These are phyloP conservation scores for Cudoniella acicularis DNA, from an alignment of 495 filamentous ascomycete genomes.

Conservation along the genomic window DNA sequence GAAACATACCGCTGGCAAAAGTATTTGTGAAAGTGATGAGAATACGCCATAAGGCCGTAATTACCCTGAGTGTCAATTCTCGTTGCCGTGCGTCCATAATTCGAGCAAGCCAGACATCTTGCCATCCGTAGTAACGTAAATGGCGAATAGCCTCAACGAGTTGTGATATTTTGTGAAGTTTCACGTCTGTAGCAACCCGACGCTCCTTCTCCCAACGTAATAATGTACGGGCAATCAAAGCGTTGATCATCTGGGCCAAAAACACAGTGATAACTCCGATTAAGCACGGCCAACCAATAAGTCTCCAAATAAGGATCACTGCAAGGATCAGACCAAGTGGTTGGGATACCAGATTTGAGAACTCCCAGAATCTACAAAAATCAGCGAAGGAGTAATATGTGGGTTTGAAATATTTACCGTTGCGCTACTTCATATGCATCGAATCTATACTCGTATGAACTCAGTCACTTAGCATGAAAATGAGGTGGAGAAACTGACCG, in stretches of 20 bases:
- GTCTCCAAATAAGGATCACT: conserved; percentile 62
- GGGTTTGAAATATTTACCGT: conserved; percentile 14
- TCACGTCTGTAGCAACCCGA: conserved; percentile 62
- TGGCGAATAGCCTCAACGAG: conserved; percentile 83
- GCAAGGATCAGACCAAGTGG: conserved; percentile 68
- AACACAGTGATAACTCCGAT: conserved; percentile 64
- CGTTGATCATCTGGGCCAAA: conserved; percentile 61
- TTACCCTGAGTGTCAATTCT: conserved; percentile 63
- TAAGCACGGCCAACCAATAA: conserved; percentile 77
- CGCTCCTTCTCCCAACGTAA: conserved; percentile 61
- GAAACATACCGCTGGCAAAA: conserved; percentile 65
- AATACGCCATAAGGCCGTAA: conserved; percentile 57
- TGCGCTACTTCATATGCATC: conserved; percentile 85
- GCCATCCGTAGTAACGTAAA: conserved; percentile 85
- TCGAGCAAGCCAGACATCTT: conserved; percentile 68
- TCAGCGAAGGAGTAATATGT: conserved; percentile 14
- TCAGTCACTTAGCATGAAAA: conserved; percentile 2
- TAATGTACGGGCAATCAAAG: conserved; percentile 54
- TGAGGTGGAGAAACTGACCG: conserved; percentile 32
- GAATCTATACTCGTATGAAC: too few relatives aligned
- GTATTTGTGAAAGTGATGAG: conserved; percentile 58
- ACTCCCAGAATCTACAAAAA: conserved; percentile 66
- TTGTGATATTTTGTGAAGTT: conserved; percentile 71
- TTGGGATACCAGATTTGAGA: conserved; percentile 59
- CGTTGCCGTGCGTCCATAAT: conserved; percentile 67